Conservation (phyloP, 1,284 basidiomycete genomes). For the Trichosporon faecale region DNA sequence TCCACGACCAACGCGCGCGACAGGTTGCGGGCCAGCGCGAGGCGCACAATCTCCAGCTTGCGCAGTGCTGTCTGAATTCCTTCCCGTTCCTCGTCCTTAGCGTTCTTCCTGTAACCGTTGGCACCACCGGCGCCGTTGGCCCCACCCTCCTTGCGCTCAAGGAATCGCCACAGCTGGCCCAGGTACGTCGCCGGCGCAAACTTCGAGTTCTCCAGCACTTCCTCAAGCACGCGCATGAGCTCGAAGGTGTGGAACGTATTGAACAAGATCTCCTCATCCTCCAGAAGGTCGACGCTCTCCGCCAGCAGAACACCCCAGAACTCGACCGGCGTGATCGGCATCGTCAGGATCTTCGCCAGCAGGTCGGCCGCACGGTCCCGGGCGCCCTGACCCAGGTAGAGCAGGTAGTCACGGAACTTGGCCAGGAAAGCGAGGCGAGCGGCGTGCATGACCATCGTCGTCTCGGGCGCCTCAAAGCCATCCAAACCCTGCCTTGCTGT, state of each 20-base stretch:
- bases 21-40: constrained; percentile 51
- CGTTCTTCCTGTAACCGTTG: constrained; percentile 3
- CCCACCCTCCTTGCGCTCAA: constrained; percentile 19
- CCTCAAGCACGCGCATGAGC: constrained; percentile 53
- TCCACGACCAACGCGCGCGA: constrained; percentile 42
- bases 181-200: constrained; percentile 46
- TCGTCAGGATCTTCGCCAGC: constrained; percentile 50
- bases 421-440: constrained; percentile 53
- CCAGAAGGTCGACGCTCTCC: constrained; percentile 51
- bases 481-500: neutral
- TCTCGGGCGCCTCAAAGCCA: neutral
- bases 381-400: constrained; percentile 46
- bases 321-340: constrained; percentile 50
- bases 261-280: constrained; percentile 51
- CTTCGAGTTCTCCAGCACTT: constrained; percentile 43
- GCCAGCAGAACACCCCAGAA: constrained; percentile 53
- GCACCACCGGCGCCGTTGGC: constrained; percentile 1
- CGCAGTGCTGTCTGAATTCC: constrained; percentile 35
- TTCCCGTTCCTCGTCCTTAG: constrained; percentile 18
- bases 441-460: constrained; percentile 35
- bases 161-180: constrained; percentile 29
- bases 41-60: constrained; percentile 52
- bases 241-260: constrained; percentile 51
- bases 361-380: constrained; percentile 48
- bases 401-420: constrained; percentile 54